Base-by-base conservation (phyloP, 2,329 filamentous ascomycete species). In the Fusarium sp. region DNA sequence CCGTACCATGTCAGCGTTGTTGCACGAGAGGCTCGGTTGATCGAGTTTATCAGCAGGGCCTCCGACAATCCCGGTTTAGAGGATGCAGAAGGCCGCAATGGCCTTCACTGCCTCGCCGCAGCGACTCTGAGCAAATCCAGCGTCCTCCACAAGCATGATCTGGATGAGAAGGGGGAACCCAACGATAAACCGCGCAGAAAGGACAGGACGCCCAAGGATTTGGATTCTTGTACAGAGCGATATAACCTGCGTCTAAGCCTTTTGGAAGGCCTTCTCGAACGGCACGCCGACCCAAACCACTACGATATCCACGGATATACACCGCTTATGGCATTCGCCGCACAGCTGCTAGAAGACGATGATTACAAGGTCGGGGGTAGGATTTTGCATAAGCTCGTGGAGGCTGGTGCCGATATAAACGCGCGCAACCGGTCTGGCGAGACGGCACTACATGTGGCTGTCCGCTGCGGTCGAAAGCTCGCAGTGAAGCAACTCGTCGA, bases 71-170 rank as follows among this genome's bases (percentile, higher is more conserved):
- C 79, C 0, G 24, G 13, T 0, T 37, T 72, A 1, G 79, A 83
- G 47, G 78, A 82, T 54, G 38, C 83, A 47, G 78, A 85, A 6
- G 89, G 89, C 6, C 86, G 88, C 24, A 91, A 91, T 69, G 88
- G 85, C 10, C 82, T 91, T 18, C 89, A 91, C 72, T 89, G 88
- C 69, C 85, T 91, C n/a, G 89, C 89, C 3, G 85, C 87, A 68
- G 87, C 86, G 8, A 85, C 85, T n/a, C 79, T 90, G 1, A 84
- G 84, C 71, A 64, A 79, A 35, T 78, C 80, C 5, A 83, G 82
- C 24, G 78, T 86, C 11, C 77, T 81, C 16, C 80, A 82, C 61
- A 84, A 83, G 58, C 70, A 79, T 24, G 58, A 66, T 6, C 63
- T 78, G n/a, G 73, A 76, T 11, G 67, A 70, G 6, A 13, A 57